A percentile compares a stretch with the other conserved stretches of the same genome.
These are phyloP conservation scores for Fusarium odoratissimum DNA, from an alignment of 2,329 filamentous ascomycete species.

Conservation along the genomic window DNA sequence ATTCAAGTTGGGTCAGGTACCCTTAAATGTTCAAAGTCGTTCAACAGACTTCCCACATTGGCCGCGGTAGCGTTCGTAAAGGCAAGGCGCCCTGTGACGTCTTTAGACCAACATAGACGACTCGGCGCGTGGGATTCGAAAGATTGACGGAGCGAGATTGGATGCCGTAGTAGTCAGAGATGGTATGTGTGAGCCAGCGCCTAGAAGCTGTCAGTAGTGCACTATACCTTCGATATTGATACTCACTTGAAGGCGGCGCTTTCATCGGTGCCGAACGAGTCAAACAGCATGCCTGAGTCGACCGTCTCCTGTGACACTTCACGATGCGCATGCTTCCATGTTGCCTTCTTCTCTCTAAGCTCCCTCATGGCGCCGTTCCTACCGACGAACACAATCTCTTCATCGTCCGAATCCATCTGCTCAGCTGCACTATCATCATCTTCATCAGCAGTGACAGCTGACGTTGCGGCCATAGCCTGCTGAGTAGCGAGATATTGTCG, in stretches of 20 bases:
- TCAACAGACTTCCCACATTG: slow-evolving; percentile 72
- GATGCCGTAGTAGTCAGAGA: slow-evolving; percentile 92
- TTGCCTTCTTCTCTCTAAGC: slow-evolving; percentile 49
- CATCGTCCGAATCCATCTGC: slow-evolving; percentile 68
- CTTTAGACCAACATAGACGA: slow-evolving; percentile 85
- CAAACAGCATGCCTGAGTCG: slow-evolving; percentile 79
- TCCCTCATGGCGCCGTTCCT: slow-evolving; percentile 69
- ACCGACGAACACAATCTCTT: slow-evolving; percentile 93
- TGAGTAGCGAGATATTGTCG: slow-evolving; percentile 76
- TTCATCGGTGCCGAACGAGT: slow-evolving; percentile 79
- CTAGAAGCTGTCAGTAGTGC: slow-evolving; percentile 55
- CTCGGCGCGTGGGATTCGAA: slow-evolving; percentile 75
- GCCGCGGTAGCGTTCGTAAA: slow-evolving; percentile 63
- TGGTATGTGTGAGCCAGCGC: slow-evolving; percentile 92
- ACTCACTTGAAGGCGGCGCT: slow-evolving; percentile 84
- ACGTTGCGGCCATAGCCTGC: slow-evolving; percentile 17
- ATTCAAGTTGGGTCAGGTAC: not conserved
- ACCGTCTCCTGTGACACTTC: slow-evolving; percentile 69
- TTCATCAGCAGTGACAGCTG: slow-evolving; percentile 31
- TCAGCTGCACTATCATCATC: slow-evolving; percentile 49
- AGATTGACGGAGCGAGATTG: slow-evolving; percentile 83
- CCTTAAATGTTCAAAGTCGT: not conserved
- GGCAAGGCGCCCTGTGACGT: slow-evolving; percentile 51
- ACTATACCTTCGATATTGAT: not conserved
- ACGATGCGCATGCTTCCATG: slow-evolving; percentile 63